phyloP scores from a whole-genome alignment of 352 stramenopile genomes.

The Pythium plurisporium region DNA sequence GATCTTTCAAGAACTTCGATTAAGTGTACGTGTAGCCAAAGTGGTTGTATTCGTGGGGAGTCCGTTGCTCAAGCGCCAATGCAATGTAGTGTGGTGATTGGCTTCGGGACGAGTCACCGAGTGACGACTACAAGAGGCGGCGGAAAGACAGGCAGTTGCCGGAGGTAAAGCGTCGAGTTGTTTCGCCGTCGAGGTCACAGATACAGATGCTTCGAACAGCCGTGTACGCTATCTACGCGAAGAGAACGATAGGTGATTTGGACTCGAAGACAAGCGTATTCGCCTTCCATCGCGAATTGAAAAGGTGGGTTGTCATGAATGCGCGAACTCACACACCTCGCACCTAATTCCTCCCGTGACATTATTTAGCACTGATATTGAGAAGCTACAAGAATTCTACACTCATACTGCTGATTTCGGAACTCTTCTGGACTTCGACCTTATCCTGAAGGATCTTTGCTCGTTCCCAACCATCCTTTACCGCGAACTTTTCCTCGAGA shows the following conservation, averaged over 20 bases:
- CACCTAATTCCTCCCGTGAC: not conserved
- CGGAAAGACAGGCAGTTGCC: conserved; percentile 42
- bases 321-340: not conserved
- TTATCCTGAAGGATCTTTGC: conserved; percentile 39
- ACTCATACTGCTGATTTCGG: conserved; percentile 38
- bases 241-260: conserved; percentile 52
- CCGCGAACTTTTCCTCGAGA: conserved; percentile 77
- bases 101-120: conserved; percentile 32
- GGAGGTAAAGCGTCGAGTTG: conserved; percentile 25
- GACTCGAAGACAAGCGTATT: conserved; percentile 51
- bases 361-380: conserved; percentile 47
- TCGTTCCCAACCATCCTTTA: conserved; percentile 80
- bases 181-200: conserved; percentile 33
- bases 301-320: conserved; percentile 32
- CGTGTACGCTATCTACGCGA: conserved; percentile 59
- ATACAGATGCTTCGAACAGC: conserved; percentile 51
- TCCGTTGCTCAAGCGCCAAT: not conserved
- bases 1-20: conserved; percentile 62
- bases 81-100: conserved; percentile 51
- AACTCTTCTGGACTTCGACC: conserved; percentile 49
- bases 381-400: conserved; percentile 56
- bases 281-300: conserved; percentile 76
- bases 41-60: not conserved
- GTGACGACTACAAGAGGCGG: conserved; percentile 49
- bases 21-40: conserved; percentile 33